These are phyloP conservation scores for Trametes villosa DNA, from an alignment of 768 basidiomycete genomes.

Conservation along the genomic window DNA sequence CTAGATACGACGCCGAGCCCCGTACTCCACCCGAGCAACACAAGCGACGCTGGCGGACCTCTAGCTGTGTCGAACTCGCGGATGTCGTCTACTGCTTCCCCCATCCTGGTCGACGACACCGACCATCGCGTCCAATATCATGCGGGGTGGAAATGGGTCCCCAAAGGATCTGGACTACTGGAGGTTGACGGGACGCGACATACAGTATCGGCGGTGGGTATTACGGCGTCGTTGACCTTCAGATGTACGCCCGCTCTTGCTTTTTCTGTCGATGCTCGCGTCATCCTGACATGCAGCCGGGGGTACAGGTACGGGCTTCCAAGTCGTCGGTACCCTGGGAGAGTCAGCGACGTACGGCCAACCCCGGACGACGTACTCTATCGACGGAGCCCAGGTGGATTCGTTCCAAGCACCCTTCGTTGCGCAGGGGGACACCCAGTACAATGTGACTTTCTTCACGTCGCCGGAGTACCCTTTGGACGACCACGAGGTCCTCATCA, in stretches of 20 bases:
- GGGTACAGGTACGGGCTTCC: conserved; percentile 8
- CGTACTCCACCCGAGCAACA: too few species aligned
- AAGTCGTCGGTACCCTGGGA: conserved; percentile 6
- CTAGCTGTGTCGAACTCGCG: too few species aligned
- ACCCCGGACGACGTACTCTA: conserved; percentile 3
- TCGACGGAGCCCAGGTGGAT: neutral
- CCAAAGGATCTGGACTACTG: neutral
- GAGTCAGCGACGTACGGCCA: neutral
- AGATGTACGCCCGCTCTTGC: neutral
- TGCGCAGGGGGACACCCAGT: neutral
- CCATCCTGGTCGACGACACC: conserved; percentile 9
- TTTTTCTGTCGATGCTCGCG: neutral
- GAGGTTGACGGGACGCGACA: conserved; percentile 15
- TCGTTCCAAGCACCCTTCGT: neutral
- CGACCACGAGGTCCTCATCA: conserved; percentile 4
- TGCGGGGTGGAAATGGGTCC: conserved; percentile 14
- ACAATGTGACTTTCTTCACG: conserved; percentile 13
- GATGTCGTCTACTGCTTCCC: neutral
- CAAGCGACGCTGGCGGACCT: too few species aligned
- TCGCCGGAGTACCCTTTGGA: neutral
- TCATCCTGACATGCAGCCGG: neutral
- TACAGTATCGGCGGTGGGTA: neutral
- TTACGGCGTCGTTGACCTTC: neutral
- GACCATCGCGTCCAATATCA: conserved; percentile 5
- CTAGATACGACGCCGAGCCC: too few species aligned